phyloP scores from a whole-genome alignment of 306 rosid genomes.

The Quercus mongolica region DNA sequence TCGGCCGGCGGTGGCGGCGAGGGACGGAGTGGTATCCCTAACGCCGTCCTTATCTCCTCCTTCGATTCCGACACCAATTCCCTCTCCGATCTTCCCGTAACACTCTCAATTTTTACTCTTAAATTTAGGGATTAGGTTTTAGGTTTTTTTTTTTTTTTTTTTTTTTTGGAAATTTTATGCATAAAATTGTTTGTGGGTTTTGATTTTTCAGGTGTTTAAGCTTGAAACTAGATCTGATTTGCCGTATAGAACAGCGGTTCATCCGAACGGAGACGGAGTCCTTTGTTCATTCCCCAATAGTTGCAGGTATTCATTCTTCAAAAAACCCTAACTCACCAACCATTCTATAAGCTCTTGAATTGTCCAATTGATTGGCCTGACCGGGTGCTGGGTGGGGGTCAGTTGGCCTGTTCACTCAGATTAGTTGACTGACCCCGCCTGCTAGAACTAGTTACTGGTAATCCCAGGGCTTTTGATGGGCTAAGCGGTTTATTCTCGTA shows the following conservation, averaged over 20 bases:
- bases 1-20: conserved; percentile 91
- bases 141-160: too few species aligned
- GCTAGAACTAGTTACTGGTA: too few species aligned
- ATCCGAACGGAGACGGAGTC: conserved; percentile 70
- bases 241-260: conserved; percentile 85
- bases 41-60: conserved; percentile 49
- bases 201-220: conserved; percentile 53
- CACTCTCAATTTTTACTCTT: neutral
- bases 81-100: conserved; percentile 71
- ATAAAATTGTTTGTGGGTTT: neutral
- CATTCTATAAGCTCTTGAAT: too few species aligned
- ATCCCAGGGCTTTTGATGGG: too few species aligned
- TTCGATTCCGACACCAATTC: conserved; percentile 47
- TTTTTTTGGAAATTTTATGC: neutral
- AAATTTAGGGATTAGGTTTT: neutral
- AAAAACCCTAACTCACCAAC: too few species aligned
- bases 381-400: too few species aligned
- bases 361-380: too few species aligned
- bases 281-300: conserved; percentile 62
- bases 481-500: too few species aligned
- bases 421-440: accelerated
- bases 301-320: conserved; percentile 55
- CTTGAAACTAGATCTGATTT: conserved; percentile 58
- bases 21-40: conserved; percentile 80
- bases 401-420: accelerated